A percentile compares a stretch with the other conserved stretches of the same genome.
Conservation (phyloP, 1,284 basidiomycete genomes). For the Cerrena zonata region DNA sequence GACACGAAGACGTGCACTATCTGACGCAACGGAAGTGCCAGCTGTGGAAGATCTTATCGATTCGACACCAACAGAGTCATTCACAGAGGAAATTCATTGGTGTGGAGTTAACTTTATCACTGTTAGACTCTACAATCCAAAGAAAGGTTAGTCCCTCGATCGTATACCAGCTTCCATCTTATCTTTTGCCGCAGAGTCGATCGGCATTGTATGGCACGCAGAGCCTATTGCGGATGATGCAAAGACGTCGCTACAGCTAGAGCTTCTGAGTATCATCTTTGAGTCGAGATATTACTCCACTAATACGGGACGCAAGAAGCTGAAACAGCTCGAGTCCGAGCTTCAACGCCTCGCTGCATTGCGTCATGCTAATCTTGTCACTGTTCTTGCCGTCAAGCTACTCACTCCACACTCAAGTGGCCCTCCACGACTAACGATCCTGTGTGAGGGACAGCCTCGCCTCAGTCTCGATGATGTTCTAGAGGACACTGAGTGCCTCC, state of each 20-base stretch:
- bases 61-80: conserved; percentile 57
- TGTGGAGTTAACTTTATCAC: conserved; percentile 53
- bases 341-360: conserved; percentile 54
- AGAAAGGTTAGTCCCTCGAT: conserved; percentile 43
- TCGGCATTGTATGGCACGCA: conserved; percentile 63
- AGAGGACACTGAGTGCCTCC: conserved; percentile 58
- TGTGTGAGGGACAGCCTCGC: conserved; percentile 60
- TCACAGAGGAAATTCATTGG: conserved; percentile 50
- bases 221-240: conserved; percentile 66
- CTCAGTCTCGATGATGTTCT: conserved; percentile 63
- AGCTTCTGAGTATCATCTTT: conserved; percentile 61
- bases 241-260: conserved; percentile 50
- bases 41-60: conserved; percentile 27
- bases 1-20: conserved; percentile 55
- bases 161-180: not conserved
- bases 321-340: conserved; percentile 60
- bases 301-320: conserved; percentile 62
- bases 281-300: conserved; percentile 61
- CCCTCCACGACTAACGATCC: conserved; percentile 51
- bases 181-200: conserved; percentile 37
- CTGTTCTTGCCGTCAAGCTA: conserved; percentile 61
- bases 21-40: conserved; percentile 61
- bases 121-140: conserved; percentile 67
- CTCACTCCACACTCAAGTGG: conserved; percentile 42
- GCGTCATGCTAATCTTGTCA: conserved; percentile 56